A percentile compares a stretch with the other conserved stretches of the same genome.
These are phyloP conservation scores for Jimgerdemannia flammicorona DNA, from an alignment of 192 early-diverging fungal species.

Conservation along the genomic window DNA sequence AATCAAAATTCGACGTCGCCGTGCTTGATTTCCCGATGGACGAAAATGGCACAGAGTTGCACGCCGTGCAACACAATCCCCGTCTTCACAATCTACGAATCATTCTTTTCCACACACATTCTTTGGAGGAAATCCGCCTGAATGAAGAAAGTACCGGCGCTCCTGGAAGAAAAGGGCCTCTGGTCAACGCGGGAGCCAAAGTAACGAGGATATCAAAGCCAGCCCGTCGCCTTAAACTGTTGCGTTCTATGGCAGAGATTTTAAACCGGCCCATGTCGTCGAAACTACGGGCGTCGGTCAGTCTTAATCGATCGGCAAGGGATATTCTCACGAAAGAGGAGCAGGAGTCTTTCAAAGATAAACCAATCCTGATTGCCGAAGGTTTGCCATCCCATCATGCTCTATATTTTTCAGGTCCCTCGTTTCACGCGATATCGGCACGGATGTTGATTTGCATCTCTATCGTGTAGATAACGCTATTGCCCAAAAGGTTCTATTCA, in stretches of 20 bases:
- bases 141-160: constrained; percentile 16
- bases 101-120: constrained; percentile 25
- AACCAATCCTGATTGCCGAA: constrained; percentile 45
- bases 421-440: not conserved
- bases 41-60: constrained; percentile 13
- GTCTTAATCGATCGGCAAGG: constrained; percentile 21
- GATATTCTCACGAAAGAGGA: constrained; percentile 35
- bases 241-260: constrained; percentile 36
- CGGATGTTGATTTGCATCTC: not conserved
- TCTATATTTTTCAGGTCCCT: not conserved
- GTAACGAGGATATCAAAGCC: constrained; percentile 35
- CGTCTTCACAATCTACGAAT: constrained; percentile 15
- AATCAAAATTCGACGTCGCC: constrained; percentile 12
- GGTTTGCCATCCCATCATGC: too few relatives aligned
- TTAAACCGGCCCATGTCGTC: constrained; percentile 24
- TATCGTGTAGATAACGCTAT: constrained; percentile 37
- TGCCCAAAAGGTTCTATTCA: constrained; percentile 40
- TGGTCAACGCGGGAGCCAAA: constrained; percentile 12
- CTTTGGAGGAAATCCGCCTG: constrained; percentile 16
- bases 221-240: constrained; percentile 37
- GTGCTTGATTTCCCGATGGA: constrained; percentile 20
- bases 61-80: not conserved
- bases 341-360: constrained; percentile 24
- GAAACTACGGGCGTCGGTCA: constrained; percentile 20
- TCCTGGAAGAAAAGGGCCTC: not conserved